These are phyloP conservation scores for Colletotrichum incanum DNA, from an alignment of 2,329 filamentous ascomycete species.

Conservation along the genomic window DNA sequence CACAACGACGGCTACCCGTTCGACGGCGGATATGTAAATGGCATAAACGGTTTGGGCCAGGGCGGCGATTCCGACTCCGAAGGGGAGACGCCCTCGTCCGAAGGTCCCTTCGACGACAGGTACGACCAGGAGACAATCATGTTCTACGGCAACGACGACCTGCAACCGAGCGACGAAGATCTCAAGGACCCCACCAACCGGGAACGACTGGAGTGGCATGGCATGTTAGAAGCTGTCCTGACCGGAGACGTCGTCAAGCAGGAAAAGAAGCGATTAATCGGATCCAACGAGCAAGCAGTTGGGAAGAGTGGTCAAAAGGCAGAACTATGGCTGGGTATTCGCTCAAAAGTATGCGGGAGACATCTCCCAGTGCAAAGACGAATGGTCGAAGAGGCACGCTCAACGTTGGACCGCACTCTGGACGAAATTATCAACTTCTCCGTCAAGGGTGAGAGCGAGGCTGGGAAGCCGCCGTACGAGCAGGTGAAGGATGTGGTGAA, in stretches of 20 bases:
- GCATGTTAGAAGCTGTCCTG: slow-evolving; percentile 95
- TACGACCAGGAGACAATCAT: slow-evolving; percentile 95
- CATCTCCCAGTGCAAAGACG: slow-evolving; percentile 88
- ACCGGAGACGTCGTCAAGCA: slow-evolving; percentile 98
- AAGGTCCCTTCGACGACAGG: slow-evolving; percentile 86
- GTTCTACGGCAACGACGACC: slow-evolving; percentile 91
- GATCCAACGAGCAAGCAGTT: slow-evolving; percentile 74
- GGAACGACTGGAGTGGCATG: slow-evolving; percentile 96
- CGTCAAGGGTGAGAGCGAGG: slow-evolving; percentile 93
- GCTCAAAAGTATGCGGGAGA: slow-evolving; percentile 87
- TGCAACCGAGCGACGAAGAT: slow-evolving; percentile 91
- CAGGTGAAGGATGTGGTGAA: slow-evolving; percentile 92
- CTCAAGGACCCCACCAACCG: slow-evolving; percentile 89
- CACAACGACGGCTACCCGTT: slow-evolving; percentile 62
- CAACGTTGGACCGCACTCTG: slow-evolving; percentile 80
- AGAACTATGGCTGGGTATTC: slow-evolving; percentile 90
- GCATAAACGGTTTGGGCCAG: slow-evolving; percentile 53
- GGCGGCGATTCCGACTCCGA: slow-evolving; percentile 87
- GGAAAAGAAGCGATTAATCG: slow-evolving; percentile 96
- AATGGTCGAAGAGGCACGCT: slow-evolving; percentile 88
- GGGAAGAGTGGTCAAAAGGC: slow-evolving; percentile 79
- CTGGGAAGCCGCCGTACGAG: slow-evolving; percentile 87
- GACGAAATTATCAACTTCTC: slow-evolving; percentile 94
- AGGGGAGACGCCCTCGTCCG: slow-evolving; percentile 90
- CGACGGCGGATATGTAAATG: slow-evolving; percentile 72